Conservation (phyloP, 768 basidiomycete species). For the Clathrus columnatus region DNA sequence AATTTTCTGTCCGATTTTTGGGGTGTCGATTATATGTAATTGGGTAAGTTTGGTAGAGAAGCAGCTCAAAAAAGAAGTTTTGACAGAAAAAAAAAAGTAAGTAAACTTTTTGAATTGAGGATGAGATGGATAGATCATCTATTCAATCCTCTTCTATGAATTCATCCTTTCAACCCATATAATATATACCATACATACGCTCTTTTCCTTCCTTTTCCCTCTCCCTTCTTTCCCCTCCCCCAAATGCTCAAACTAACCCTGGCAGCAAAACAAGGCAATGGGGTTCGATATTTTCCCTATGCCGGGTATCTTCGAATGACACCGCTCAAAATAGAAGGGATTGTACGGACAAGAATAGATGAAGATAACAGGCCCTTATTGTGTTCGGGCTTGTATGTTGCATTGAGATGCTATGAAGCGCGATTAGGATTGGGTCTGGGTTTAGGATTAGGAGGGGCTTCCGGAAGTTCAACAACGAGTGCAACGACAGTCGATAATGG, state of each 20-base stretch:
- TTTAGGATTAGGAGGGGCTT: background rate
- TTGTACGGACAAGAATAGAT: slow-evolving; percentile 64
- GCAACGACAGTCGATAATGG: slow-evolving; percentile 30
- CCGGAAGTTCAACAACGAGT: background rate
- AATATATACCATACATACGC: slow-evolving; percentile 4
- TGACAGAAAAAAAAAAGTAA: background rate
- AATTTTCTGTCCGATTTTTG: background rate
- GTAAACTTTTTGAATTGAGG: background rate
- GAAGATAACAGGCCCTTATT: slow-evolving; percentile 59
- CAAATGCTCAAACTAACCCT: slow-evolving; percentile 64
- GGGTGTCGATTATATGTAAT: background rate
- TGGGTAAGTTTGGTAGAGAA: background rate
- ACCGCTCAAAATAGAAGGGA: slow-evolving; percentile 70
- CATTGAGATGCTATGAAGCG: slow-evolving; percentile 79
- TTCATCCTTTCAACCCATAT: background rate
- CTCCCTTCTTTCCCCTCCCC: slow-evolving; percentile 17
- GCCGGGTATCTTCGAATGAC: slow-evolving; percentile 75
- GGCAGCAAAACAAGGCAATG: slow-evolving; percentile 62
- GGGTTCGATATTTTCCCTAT: slow-evolving; percentile 64
- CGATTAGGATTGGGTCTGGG: slow-evolving; percentile 37
- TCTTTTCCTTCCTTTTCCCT: slow-evolving; percentile 12
- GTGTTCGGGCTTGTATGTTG: slow-evolving; percentile 58
- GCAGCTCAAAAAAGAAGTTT: background rate
- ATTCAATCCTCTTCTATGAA: background rate
- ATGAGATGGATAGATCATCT: background rate